phyloP scores from a whole-genome alignment of 1,284 basidiomycete species.

The Austroboletus niveus region DNA sequence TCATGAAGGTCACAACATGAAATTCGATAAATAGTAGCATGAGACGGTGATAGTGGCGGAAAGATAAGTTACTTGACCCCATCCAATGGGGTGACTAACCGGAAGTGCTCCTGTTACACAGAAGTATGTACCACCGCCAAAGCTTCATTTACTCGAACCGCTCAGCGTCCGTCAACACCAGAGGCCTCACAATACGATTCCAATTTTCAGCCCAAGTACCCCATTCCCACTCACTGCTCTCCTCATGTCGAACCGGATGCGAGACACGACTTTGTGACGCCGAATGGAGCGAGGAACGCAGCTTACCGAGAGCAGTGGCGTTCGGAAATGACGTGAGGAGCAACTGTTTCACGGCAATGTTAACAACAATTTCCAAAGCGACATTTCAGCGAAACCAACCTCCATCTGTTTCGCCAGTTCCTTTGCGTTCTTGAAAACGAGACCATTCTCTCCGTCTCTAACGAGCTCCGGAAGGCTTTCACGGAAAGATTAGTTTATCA shows the following conservation, averaged over 20 bases:
- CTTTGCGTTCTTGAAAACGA: slow-evolving; percentile 68
- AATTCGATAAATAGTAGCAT: no score
- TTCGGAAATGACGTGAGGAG: slow-evolving; percentile 64
- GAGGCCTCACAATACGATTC: slow-evolving; percentile 63
- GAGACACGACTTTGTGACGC: slow-evolving; percentile 12
- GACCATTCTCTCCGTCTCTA: slow-evolving; percentile 78
- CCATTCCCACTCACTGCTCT: slow-evolving; percentile 54
- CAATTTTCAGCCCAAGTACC: slow-evolving; percentile 85
- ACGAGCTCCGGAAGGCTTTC: slow-evolving; percentile 85
- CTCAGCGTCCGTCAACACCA: slow-evolving; percentile 53
- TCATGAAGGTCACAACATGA: no score
- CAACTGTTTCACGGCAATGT: slow-evolving; percentile 35
- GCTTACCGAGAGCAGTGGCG: slow-evolving; percentile 44
- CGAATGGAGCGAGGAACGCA: slow-evolving; percentile 41
- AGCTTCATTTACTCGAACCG: slow-evolving; percentile 16
- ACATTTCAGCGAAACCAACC: slow-evolving; percentile 38
- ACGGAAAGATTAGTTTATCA: slow-evolving; percentile 2
- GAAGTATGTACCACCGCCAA: no score
- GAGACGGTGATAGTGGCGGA: no score
- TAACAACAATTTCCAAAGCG: not conserved
- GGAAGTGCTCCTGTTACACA: no score
- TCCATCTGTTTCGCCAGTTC: slow-evolving; percentile 75
- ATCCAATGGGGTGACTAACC: no score
- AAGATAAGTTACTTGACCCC: no score
- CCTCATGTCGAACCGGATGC: slow-evolving; percentile 10